A percentile compares a stretch with the other conserved stretches of the same genome.
Evolutionary conservation across 441 rosid species (phyloP).

Genomic region (Erysimum cheiri): DNA sequence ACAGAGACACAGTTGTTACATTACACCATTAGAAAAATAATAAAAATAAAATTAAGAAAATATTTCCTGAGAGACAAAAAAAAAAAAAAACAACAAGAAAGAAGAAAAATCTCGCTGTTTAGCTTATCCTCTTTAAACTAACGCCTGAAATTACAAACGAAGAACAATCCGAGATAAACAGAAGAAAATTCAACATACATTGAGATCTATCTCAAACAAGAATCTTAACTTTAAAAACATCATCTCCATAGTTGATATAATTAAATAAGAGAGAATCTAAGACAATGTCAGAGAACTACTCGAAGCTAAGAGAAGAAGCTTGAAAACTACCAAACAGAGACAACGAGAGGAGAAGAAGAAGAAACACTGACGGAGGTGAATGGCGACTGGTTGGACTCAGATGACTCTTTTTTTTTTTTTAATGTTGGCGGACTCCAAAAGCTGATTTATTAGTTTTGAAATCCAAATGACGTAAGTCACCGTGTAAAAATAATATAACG

Average conservation of each 20-base stretch:
- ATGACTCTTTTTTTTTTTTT: background rate
- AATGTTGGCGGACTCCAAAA: slow-evolving; percentile 51
- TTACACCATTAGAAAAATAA: background rate
- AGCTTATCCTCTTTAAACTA: slow-evolving; percentile 27
- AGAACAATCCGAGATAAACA: slow-evolving; percentile 11
- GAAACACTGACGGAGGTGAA: slow-evolving; percentile 25
- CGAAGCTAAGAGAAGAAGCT: slow-evolving; percentile 3
- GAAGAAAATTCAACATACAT: slow-evolving; percentile 2
- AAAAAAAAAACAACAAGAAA: background rate
- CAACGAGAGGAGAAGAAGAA: slow-evolving; percentile 46
- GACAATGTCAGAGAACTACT: slow-evolving; percentile 22
- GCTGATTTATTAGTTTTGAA: slow-evolving; percentile 30
- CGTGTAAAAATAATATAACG: slow-evolving; percentile 36
- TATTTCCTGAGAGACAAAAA: background rate
- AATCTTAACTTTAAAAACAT: background rate
- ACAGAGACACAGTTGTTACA: slow-evolving; percentile 30
- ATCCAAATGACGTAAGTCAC: slow-evolving; percentile 20
- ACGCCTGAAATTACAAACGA: background rate
- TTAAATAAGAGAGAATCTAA: slow-evolving; percentile 27
- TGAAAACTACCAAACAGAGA: slow-evolving; percentile 1
- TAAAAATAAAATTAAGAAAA: background rate
- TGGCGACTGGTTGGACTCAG: background rate
- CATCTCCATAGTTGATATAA: background rate
- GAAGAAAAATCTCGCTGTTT: slow-evolving; percentile 6
- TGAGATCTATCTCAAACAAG: slow-evolving; percentile 39